phyloP scores from a whole-genome alignment of 2,329 filamentous ascomycete genomes.

The Grosmannia penicillata region DNA sequence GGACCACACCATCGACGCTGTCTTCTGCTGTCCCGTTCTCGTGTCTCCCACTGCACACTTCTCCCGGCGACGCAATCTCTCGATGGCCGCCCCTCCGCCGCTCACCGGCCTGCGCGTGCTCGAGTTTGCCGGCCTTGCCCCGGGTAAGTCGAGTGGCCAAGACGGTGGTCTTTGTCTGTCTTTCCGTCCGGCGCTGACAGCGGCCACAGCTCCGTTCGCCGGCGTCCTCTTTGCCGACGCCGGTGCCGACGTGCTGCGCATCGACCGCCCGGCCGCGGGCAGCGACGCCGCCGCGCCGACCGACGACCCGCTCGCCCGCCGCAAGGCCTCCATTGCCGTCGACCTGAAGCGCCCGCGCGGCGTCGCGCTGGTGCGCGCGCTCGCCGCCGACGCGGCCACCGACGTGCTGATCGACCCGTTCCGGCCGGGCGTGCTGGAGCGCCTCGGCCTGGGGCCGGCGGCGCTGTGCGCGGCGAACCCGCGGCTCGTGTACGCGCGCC shows the following conservation, averaged over 20 bases:
- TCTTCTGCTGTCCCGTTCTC: background rate
- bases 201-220: conserved; percentile 54
- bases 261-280: conserved; percentile 50
- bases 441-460: conserved; percentile 60
- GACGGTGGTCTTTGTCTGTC: background rate
- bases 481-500: conserved; percentile 63
- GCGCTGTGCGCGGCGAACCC: conserved; percentile 55
- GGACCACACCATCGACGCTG: too few relatives aligned
- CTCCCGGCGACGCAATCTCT: too few relatives aligned
- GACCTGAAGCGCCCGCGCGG: conserved; percentile 59
- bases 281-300: conserved; percentile 30
- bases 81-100: conserved; percentile 13
- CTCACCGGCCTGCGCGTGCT: conserved; percentile 40
- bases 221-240: conserved; percentile 82
- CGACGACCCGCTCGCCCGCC: conserved; percentile 60
- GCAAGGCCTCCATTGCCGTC: conserved; percentile 66
- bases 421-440: conserved; percentile 80
- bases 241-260: conserved; percentile 72
- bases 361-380: conserved; percentile 47
- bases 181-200: background rate
- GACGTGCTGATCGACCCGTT: conserved; percentile 90
- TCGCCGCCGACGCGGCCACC: conserved; percentile 43
- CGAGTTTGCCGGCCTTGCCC: conserved; percentile 47
- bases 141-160: conserved; percentile 26
- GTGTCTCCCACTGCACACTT: background rate